Evolutionary conservation across 805 yeast genomes (phyloP).

Genomic region (Yamadazyma paraphyllophila): DNA sequence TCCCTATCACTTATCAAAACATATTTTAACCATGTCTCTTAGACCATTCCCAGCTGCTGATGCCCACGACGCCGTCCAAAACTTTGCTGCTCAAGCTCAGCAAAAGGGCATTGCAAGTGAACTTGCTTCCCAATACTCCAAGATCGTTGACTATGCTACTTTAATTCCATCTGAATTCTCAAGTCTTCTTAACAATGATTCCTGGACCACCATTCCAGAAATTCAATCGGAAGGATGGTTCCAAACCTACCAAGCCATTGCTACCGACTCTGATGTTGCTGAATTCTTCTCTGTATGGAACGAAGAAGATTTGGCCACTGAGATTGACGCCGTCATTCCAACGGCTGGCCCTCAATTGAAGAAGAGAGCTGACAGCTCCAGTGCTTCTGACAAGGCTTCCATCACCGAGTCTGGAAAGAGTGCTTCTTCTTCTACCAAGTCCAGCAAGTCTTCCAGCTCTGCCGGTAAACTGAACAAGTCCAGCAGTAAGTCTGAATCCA

Average conservation of each 20-base stretch:
- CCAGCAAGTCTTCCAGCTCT: background rate
- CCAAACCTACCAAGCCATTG: background rate
- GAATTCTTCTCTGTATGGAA: background rate
- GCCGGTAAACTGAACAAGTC: background rate
- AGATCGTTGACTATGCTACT: background rate
- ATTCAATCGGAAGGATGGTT: conserved; percentile 1
- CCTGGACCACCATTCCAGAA: background rate
- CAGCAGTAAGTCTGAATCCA: background rate
- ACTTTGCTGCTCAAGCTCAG: background rate
- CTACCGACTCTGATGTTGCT: background rate
- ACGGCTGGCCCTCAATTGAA: background rate
- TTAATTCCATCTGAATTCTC: background rate
- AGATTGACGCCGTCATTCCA: background rate
- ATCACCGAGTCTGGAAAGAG: background rate
- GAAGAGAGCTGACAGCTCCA: conserved; percentile 2
- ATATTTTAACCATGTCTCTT: background rate
- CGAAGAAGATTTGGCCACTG: background rate
- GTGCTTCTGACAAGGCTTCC: conserved; percentile 1
- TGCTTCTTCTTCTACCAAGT: background rate
- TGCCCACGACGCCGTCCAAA: background rate
- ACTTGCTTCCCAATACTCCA: background rate
- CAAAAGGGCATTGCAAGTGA: background rate
- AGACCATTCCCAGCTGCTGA: background rate
- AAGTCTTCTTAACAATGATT: background rate
- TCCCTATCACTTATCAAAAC: no score